Conservation (phyloP, 352 stramenopile species). For the Lagenidium giganteum region DNA sequence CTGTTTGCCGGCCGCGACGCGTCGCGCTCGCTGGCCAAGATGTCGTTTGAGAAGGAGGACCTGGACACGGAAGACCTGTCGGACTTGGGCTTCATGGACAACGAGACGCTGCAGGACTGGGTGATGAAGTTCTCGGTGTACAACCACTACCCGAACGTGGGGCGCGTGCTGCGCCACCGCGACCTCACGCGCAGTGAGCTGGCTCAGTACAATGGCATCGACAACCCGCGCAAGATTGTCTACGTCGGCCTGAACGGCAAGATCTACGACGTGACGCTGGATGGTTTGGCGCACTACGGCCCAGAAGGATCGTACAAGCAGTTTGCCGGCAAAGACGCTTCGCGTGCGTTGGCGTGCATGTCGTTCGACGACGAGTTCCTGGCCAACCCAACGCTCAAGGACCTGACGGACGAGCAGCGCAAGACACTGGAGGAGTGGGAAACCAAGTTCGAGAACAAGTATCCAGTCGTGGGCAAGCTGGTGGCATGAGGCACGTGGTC, state of each 20-base stretch:
- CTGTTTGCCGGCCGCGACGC: conserved; percentile 94
- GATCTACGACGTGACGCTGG: conserved; percentile 97
- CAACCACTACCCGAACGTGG: conserved; percentile 94
- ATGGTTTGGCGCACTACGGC: conserved; percentile 92
- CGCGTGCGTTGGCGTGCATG: conserved; percentile 94
- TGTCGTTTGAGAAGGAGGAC: conserved; percentile 93
- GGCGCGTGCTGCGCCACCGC: conserved; percentile 77
- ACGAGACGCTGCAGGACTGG: conserved; percentile 90
- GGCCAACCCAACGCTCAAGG: conserved; percentile 87
- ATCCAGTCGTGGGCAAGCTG: conserved; percentile 91
- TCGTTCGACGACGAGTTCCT: conserved; percentile 93
- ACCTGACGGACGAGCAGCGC: conserved; percentile 90
- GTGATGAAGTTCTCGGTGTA: conserved; percentile 95
- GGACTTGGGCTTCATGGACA: conserved; percentile 80
- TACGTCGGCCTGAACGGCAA: conserved; percentile 93
- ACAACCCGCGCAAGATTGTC: conserved; percentile 86
- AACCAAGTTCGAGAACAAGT: conserved; percentile 93
- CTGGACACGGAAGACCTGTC: conserved; percentile 81
- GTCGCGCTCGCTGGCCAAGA: conserved; percentile 92
- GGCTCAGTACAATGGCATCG: conserved; percentile 72
- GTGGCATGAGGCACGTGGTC: conserved; percentile 21
- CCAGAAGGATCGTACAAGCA: conserved; percentile 91
- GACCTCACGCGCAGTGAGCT: conserved; percentile 84
- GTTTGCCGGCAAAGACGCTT: conserved; percentile 95
- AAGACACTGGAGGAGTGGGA: conserved; percentile 96